phyloP scores from a whole-genome alignment of 306 rosid species.

The Prunus salicina region DNA sequence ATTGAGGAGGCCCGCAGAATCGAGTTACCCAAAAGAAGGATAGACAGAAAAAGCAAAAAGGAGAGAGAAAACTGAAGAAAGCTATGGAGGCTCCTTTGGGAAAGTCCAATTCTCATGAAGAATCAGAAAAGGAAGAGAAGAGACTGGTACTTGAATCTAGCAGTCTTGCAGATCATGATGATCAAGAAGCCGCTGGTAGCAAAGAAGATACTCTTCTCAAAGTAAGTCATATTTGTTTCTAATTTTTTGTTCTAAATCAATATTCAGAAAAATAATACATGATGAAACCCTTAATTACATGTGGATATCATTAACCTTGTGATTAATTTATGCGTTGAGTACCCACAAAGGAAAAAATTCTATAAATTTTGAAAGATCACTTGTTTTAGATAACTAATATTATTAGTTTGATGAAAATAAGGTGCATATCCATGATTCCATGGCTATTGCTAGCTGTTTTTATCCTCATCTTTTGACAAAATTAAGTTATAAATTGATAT shows the following conservation, averaged over 20 bases:
- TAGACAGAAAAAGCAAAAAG: not conserved
- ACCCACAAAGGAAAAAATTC: too few relatives aligned
- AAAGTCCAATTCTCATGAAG: conserved; percentile 31
- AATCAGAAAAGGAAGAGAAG: conserved; percentile 30
- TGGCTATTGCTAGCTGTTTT: not conserved
- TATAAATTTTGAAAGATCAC: too few relatives aligned
- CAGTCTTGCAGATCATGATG: not conserved
- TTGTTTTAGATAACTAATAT: too few relatives aligned
- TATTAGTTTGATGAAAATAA: too few relatives aligned
- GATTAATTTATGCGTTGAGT: too few relatives aligned
- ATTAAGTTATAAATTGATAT: not conserved
- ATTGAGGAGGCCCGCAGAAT: conserved; percentile 9
- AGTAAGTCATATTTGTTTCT: not conserved
- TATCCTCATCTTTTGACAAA: not conserved
- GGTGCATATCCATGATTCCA: too few relatives aligned
- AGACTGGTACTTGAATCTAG: not conserved
- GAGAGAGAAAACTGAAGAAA: not conserved
- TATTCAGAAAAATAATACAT: too few relatives aligned
- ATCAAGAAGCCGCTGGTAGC: not conserved
- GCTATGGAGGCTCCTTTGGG: conserved; percentile 45
- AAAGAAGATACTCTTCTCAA: conserved; percentile 8
- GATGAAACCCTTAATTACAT: too few relatives aligned
- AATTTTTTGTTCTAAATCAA: too few relatives aligned
- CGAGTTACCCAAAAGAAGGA: not conserved
- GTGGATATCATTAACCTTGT: too few relatives aligned